Base-by-base conservation (phyloP, 129 eudicot genomes). In the Saussurea involucrata region DNA sequence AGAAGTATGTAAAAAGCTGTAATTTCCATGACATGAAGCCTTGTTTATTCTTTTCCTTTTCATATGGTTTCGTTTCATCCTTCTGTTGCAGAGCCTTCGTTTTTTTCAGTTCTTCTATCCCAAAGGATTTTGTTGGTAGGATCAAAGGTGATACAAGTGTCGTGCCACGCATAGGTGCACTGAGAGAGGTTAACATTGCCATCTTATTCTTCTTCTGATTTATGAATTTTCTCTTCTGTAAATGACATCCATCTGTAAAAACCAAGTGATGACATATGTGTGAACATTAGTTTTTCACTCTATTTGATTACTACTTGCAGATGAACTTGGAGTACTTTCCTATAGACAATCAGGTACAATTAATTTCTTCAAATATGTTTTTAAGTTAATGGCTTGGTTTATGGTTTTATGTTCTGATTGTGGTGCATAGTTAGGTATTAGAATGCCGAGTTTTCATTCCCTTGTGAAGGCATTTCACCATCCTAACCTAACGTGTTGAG, bases 251-350 rank as follows among this genome's bases (percentile, higher is more conserved):
- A 1, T 53, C 20, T 53, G 22, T 53, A 53, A n/a, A 17, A 20
- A 32, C 13, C 5, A 29, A 63, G 49, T 28, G 71, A 40, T 77
- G 81, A 69, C 63, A 25, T 37, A 63, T 37, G 77, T 42, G 36
- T 12, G 24, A 5, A 78, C 15, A 78, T 17, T 58, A 27, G 22
- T 72, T 74, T 76, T 70, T 24, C 68, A 28, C 32, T 72, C 31
- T 79, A 71, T 49, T 82, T 68, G 32, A 22, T 57, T 79, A 82
- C 15, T 57, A 65, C 71, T 69, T 80, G 86, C 92, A 95, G 99
- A 95, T 95, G 99, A 95, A 95, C 86, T 85, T 95, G 91, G 99
- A 95, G 79, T 95, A 86, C 86, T 95, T 88, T 83, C 78, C 99
- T n/a, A 84, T 90, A 36, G 99, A 95, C 69, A 95, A 86, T 75